phyloP scores from a whole-genome alignment of 257 asterid species.

The Solanum virginianum region DNA sequence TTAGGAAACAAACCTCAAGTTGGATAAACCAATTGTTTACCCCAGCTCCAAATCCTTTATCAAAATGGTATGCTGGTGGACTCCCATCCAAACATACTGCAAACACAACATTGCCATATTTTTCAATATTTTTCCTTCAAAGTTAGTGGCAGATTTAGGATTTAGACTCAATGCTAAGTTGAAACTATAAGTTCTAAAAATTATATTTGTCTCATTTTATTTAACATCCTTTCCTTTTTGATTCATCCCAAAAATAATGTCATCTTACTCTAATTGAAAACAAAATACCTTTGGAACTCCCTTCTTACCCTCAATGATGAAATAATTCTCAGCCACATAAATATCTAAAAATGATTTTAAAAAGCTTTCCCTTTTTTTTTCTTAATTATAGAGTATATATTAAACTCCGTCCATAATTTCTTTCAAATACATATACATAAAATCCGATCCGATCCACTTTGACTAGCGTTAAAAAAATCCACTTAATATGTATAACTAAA shows the following conservation, averaged over 20 bases:
- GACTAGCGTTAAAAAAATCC: too few relatives aligned
- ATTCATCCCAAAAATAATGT: too few relatives aligned
- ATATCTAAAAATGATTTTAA: too few relatives aligned
- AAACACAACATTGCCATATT: neutral
- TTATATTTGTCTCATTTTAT: neutral
- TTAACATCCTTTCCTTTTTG: too few relatives aligned
- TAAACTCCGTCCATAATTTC: neutral
- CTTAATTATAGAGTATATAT: too few relatives aligned
- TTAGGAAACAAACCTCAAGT: neutral
- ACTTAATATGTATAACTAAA: too few relatives aligned
- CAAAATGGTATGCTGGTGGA: slow-evolving; percentile 8
- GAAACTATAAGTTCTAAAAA: neutral
- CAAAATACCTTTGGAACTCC: too few relatives aligned
- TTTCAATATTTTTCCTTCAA: neutral
- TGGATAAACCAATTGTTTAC: slow-evolving; percentile 6
- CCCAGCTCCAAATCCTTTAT: slow-evolving; percentile 2
- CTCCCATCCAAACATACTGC: slow-evolving; percentile 10
- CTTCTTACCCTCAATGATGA: too few relatives aligned
- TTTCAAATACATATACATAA: neutral
- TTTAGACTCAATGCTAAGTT: neutral
- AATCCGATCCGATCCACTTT: neutral
- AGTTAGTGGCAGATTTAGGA: neutral
- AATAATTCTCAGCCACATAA: too few relatives aligned
- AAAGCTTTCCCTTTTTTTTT: too few relatives aligned
- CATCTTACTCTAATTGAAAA: too few relatives aligned